Evolutionary conservation across 495 filamentous ascomycete species (phyloP), one percentile per base, ranked within the genome.

Genomic region (Penicillium turbatum): DNA sequence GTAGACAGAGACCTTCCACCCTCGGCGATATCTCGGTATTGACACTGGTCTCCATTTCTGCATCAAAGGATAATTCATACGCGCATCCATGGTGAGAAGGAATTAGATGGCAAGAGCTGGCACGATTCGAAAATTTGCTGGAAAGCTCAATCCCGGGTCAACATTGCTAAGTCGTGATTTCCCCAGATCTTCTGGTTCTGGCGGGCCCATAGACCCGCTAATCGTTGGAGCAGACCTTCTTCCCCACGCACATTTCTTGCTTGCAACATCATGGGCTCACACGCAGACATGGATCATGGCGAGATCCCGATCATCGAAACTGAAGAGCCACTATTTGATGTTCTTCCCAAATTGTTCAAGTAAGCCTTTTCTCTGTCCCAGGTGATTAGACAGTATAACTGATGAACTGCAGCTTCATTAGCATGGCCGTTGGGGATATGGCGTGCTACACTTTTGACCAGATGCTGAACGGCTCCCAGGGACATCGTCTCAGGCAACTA

Each of bases 361-460:
- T 89, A 72, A 61, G 43, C 75, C 40, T 15, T 31, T 16, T 15
- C 5, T 11, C 35, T 5, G 4, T n/a, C n/a, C n/a, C n/a, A 16
- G 13, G 5, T 34, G 24, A 11, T 26, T n/a, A 21, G 48, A 24
- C 36, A 16, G n/a, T 15, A 30, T 44, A 24, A 16, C 24, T 19
- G n/a, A n/a, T 6, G 2, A 34, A 2, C 17, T 35, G n/a, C 46
- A 64, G 63, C 36, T 60, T 55, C 19, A 47, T 54, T 63, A 88
- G 86, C 40, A 78, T 82, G 27, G 80, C 82, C 3, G 79, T 95
- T 29, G 62, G 65, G n/a, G 75, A 82, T 30, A 73, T 82, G 32
- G 82, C 87, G 2, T 24, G 21, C 10, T 80, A 83, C 63, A 88
- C 85, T 24, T 93, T 92, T 61, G 90, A 93, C 51, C 86, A 93